These are phyloP conservation scores for Naganishia onofrii DNA, from an alignment of 768 basidiomycete species.

Conservation along the genomic window DNA sequence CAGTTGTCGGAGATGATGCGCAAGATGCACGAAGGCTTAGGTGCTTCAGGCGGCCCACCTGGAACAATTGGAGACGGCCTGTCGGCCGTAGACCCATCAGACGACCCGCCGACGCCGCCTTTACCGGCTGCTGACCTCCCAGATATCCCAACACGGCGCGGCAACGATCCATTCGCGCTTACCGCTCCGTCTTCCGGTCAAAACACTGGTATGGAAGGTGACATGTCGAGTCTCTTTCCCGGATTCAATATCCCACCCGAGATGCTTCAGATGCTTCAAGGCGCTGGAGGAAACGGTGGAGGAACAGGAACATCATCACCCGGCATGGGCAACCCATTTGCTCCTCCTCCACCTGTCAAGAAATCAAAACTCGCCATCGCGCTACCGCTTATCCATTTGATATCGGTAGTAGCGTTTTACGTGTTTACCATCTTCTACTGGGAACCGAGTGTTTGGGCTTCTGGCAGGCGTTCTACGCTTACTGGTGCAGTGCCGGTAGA, in stretches of 20 bases:
- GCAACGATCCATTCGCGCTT: background rate
- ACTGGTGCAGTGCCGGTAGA: background rate
- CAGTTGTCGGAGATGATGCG: slow-evolving; percentile 3
- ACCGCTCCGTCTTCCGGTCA: background rate
- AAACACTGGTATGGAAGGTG: background rate
- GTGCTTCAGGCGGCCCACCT: background rate
- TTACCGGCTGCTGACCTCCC: background rate
- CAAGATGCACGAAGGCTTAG: slow-evolving; percentile 2
- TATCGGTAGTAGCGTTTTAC: slow-evolving; percentile 40
- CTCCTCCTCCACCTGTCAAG: background rate
- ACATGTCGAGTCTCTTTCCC: background rate
- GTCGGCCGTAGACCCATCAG: background rate
- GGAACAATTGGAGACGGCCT: background rate
- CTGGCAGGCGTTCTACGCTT: slow-evolving; percentile 22
- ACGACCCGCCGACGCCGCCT: slow-evolving; percentile 12
- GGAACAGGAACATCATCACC: background rate
- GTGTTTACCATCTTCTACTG: slow-evolving; percentile 46
- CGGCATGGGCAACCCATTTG: background rate
- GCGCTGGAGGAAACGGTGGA: slow-evolving; percentile 8
- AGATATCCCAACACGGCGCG: background rate
- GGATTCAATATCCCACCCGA: background rate
- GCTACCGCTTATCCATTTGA: slow-evolving; percentile 47
- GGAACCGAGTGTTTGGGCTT: slow-evolving; percentile 43
- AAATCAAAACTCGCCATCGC: slow-evolving; percentile 36
- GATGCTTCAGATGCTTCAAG: slow-evolving; percentile 15